These are phyloP conservation scores for Mangifera indica DNA, from an alignment of 345 rosid genomes.

Conservation along the genomic window DNA sequence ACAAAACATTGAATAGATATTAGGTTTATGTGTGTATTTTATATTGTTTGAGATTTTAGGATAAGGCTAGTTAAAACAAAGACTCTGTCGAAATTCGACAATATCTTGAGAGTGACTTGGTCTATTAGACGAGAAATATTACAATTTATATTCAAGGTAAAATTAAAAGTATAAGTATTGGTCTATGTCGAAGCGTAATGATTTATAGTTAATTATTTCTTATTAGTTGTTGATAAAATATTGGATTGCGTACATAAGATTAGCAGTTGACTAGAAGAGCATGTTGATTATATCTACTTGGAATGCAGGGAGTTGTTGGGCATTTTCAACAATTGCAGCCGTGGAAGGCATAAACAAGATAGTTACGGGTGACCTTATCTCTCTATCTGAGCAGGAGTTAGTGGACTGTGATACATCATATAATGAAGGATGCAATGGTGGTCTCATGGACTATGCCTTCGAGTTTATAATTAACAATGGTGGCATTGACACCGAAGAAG, in stretches of 20 bases:
- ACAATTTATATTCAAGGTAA: too few species aligned
- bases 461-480: slow-evolving; percentile 88
- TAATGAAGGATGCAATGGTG: slow-evolving; percentile 90
- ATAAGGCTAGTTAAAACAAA: too few species aligned
- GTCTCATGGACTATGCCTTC: slow-evolving; percentile 89
- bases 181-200: too few species aligned
- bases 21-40: too few species aligned
- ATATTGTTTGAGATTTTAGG: too few species aligned
- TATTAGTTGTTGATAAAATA: background rate
- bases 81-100: too few species aligned
- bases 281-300: background rate
- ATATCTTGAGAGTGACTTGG: too few species aligned
- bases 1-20: too few species aligned
- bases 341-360: slow-evolving; percentile 94
- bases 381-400: slow-evolving; percentile 87
- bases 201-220: too few species aligned
- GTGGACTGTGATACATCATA: slow-evolving; percentile 80
- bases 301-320: slow-evolving; percentile 95
- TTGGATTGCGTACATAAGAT: background rate
- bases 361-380: slow-evolving; percentile 68
- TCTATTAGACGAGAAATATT: too few species aligned
- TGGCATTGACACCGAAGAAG: slow-evolving; percentile 77
- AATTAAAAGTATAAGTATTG: too few species aligned
- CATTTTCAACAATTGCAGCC: slow-evolving; percentile 80
- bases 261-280: background rate